Evolutionary conservation across 768 basidiomycete species (phyloP), one percentile per base, ranked within the genome.

Genomic region (Astraeus odoratus): DNA sequence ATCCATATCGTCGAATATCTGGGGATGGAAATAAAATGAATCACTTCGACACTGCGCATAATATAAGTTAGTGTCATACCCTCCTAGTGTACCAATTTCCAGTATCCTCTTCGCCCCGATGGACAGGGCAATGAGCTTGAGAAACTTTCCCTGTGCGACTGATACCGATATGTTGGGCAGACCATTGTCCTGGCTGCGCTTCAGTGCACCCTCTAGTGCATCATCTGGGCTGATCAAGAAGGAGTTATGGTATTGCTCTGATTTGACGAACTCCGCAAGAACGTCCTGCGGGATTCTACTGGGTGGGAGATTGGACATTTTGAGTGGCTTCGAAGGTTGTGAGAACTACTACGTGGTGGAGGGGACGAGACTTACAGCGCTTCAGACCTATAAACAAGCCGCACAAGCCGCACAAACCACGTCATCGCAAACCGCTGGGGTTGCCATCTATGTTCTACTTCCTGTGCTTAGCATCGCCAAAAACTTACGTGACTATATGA

Each of bases 51-150:
- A n/a, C n/a, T n/a, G n/a, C n/a, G n/a, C n/a, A n/a, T n/a, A n/a
- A n/a, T n/a, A n/a, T n/a, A n/a, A 23, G 15, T 9, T 40, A 25
- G 43, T 22, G 39, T n/a, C n/a, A n/a, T 29, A 81, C 81, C 81
- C 83, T 51, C 78, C 80, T 12, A 83, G 67, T 6, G 81, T 83
- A 0, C 81, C 83, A 39, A 86, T 73, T 54, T 83, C 81, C 35
- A 86, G 59, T 15, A 82, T 67, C 45, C 71, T 63, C 64, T 76
- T 78, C 31, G 80, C 81, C 12, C 68, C 60, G 26, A 78, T 69
- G 3, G 76, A 71, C 34, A 63, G 62, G 5, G 70, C 76, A 27
- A 80, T 48, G 5, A 83, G 67, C 47, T 74, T 67, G 47, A 83
- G 52, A 49, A 80, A 69, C 56, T 80, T 80, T 6, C 78, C 80